Conservation (phyloP, 2,329 filamentous ascomycete species). For the Plectosphaerella plurivora region DNA sequence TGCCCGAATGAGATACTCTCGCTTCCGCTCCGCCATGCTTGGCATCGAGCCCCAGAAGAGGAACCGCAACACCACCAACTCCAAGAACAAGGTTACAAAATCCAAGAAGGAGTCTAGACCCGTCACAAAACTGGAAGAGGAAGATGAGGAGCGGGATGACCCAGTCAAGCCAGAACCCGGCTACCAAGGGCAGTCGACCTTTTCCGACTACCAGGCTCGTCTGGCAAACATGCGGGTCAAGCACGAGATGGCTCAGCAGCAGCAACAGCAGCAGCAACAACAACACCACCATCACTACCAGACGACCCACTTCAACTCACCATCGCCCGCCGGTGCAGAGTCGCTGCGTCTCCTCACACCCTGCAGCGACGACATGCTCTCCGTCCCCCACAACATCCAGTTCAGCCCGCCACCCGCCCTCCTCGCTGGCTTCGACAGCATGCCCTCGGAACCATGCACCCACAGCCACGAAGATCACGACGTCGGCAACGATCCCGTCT, state of each 20-base stretch:
- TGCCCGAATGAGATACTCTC: constrained; percentile 55
- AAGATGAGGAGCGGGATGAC: constrained; percentile 28
- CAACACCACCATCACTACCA: constrained; percentile 15
- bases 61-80: constrained; percentile 29
- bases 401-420: constrained; percentile 27
- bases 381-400: constrained; percentile 19
- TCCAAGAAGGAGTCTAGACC: constrained; percentile 31
- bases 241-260: constrained; percentile 26
- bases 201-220: constrained; percentile 2
- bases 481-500: constrained; percentile 20
- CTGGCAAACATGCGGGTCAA: constrained; percentile 26
- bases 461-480: constrained; percentile 23
- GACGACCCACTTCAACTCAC: constrained; percentile 27
- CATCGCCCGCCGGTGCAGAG: constrained; percentile 26
- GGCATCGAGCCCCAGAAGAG: constrained; percentile 44
- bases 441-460: constrained; percentile 12
- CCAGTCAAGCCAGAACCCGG: constrained; percentile 35
- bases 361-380: constrained; percentile 45
- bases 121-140: constrained; percentile 15
- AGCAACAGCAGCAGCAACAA: no score
- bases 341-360: constrained; percentile 44
- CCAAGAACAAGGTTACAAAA: constrained; percentile 42
- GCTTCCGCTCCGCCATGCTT: constrained; percentile 43
- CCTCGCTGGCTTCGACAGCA: constrained; percentile 25
- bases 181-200: constrained; percentile 13